Evolutionary conservation across 2,329 filamentous ascomycete genomes (phyloP).

Genomic region (Aspergillus tanneri): DNA sequence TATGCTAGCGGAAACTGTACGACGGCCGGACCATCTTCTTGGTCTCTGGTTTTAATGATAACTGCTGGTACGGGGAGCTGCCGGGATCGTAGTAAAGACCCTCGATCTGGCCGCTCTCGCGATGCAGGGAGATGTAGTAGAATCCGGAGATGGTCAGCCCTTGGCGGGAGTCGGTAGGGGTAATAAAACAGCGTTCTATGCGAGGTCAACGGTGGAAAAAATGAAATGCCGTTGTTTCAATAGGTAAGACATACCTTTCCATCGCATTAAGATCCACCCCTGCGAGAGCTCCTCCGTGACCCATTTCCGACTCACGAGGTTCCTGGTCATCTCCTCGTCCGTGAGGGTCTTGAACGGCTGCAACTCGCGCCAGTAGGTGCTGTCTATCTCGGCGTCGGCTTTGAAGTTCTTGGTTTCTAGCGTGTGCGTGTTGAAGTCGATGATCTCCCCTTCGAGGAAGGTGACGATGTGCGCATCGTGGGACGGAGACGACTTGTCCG

Average conservation of each 20-base stretch:
- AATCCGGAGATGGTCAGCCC: slow-evolving; percentile 53
- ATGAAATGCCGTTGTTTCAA: neutral
- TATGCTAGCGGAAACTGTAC: slow-evolving; percentile 41
- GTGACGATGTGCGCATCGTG: slow-evolving; percentile 58
- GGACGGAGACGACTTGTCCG: slow-evolving; percentile 48
- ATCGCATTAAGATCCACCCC: slow-evolving; percentile 53
- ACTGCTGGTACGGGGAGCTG: slow-evolving; percentile 51
- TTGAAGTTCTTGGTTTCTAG: slow-evolving; percentile 50
- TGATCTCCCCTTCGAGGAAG: slow-evolving; percentile 67
- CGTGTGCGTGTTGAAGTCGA: slow-evolving; percentile 58
- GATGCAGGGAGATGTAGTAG: slow-evolving; percentile 51
- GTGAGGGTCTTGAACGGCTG: slow-evolving; percentile 48
- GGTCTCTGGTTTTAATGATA: slow-evolving; percentile 44
- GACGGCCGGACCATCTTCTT: slow-evolving; percentile 43
- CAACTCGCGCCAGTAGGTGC: slow-evolving; percentile 50
- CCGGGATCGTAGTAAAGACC: slow-evolving; percentile 52
- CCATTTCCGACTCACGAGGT: slow-evolving; percentile 47
- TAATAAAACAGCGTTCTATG: slow-evolving; percentile 50
- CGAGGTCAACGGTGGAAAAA: neutral
- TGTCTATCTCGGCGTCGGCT: slow-evolving; percentile 47
- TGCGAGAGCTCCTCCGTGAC: slow-evolving; percentile 41
- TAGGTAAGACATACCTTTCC: slow-evolving; percentile 44
- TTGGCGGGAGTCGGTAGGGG: slow-evolving; percentile 46
- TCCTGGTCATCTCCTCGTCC: slow-evolving; percentile 46
- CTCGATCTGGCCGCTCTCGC: slow-evolving; percentile 47